phyloP scores from a whole-genome alignment of 225 moss, liverwort and hornwort genomes.

The Polytrichum commune region DNA sequence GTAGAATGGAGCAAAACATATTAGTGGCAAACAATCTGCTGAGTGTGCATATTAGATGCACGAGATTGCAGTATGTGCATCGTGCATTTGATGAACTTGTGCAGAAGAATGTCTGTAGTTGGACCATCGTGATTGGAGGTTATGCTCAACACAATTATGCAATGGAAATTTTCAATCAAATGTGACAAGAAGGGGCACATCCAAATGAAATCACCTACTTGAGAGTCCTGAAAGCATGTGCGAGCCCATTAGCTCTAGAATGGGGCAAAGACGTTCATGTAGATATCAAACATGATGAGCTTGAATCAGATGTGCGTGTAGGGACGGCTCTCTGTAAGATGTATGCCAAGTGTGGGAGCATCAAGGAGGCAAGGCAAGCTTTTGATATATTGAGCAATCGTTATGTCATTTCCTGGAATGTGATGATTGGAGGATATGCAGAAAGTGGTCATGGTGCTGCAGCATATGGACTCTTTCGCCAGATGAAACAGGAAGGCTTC shows the following conservation, averaged over 20 bases:
- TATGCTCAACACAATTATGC: slow-evolving; percentile 19
- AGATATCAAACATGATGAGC: background rate
- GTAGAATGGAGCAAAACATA: background rate
- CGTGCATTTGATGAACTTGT: background rate
- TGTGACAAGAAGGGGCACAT: slow-evolving; percentile 16
- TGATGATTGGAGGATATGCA: background rate
- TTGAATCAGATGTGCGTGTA: slow-evolving; percentile 1
- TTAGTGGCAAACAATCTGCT: background rate
- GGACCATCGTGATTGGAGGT: slow-evolving; percentile 28
- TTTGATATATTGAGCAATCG: slow-evolving; percentile 3
- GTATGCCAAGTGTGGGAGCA: slow-evolving; percentile 1
- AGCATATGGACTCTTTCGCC: slow-evolving; percentile 1
- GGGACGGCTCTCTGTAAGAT: slow-evolving; percentile 1
- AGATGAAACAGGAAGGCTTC: background rate
- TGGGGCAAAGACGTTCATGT: background rate
- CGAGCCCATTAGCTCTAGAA: background rate
- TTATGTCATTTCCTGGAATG: slow-evolving; percentile 8
- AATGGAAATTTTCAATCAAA: slow-evolving; percentile 16
- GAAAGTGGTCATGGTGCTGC: background rate
- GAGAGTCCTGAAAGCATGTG: slow-evolving; percentile 12
- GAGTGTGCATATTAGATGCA: background rate
- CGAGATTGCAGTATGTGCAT: background rate
- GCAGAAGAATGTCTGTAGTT: background rate
- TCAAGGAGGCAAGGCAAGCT: background rate
- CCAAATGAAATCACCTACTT: slow-evolving; percentile 13